Evolutionary conservation across 257 asterid genomes (phyloP), one percentile per base, ranked within the genome.

Genomic region (Przewalskia tangutica): DNA sequence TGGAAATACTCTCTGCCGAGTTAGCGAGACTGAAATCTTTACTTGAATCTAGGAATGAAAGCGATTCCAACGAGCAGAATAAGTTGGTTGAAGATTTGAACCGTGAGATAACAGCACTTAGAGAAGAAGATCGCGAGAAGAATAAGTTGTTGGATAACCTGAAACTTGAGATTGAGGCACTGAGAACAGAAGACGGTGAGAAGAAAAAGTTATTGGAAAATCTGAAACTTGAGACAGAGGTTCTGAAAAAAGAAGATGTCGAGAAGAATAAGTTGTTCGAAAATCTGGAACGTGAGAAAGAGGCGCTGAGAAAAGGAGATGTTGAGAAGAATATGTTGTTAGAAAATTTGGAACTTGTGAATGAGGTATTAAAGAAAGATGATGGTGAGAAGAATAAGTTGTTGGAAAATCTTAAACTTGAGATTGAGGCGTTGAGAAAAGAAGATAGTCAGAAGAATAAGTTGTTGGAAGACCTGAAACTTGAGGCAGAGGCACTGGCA

Each of bases 1-100:
- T 94, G 46, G 94, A 90, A 56, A 82, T 83, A 67, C 97, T 96
- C 27, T 91, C 98, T 13, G 90, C 94, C 1, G 99, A 94, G 88
- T 79, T 96, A 90, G 89, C 83, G 59, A 92, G 86, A 32, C 71
- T 94, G 80, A 92, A 93, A 83, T 91, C 95, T 75, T 81, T 86
- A 81, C 89, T 94, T 55, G 94, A 93, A 71, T 89, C 93, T 5
- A 89, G 86, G 86, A 79, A 77, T 17, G 89, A 92, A 81, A 85
- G 36, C 56, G 97, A 90, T 88, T 91, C 88, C 56, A 83, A 77
- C 36, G 95, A 94, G 89, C 90, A 88, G 66, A 84, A 84, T 83
- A 89, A 90, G 54, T 73, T 86, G 63, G 88, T 92, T 59, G 82
- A 79, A 48, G 75, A 81, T 38, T 23, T 81, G 42, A 65, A 66